Conservation (phyloP, 73 alveolate species). For the Uronychia setigera region DNA sequence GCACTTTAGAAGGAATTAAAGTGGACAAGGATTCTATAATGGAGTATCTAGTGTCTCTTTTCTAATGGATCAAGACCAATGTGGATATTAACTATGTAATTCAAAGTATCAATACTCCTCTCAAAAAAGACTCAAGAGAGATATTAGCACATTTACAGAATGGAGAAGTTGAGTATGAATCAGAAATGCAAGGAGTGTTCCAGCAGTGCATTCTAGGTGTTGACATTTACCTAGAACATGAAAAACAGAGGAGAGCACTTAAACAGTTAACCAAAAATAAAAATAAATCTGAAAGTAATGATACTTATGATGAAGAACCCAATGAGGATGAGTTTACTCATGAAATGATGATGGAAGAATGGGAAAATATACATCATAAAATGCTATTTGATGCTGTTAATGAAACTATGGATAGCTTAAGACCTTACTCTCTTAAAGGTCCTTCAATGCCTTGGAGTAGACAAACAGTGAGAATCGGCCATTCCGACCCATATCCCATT, state of each 20-base stretch:
- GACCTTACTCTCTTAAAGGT: background rate
- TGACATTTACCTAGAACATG: constrained; percentile 31
- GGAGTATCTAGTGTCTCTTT: background rate
- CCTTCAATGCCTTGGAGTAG: background rate
- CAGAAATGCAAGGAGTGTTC: background rate
- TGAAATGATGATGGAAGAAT: background rate
- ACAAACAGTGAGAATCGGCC: background rate
- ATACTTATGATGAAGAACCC: background rate
- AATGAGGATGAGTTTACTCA: background rate
- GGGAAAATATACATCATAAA: background rate
- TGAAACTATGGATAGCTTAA: background rate
- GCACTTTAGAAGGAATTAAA: background rate
- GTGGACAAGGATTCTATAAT: background rate
- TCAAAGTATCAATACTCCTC: constrained; percentile 21
- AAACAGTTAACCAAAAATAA: too few relatives aligned
- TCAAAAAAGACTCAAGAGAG: constrained; percentile 37
- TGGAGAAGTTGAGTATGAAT: background rate
- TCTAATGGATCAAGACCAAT: background rate
- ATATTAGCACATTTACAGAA: constrained; percentile 24
- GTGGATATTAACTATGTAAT: background rate
- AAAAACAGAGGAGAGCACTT: constrained; percentile 11
- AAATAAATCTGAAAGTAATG: too few relatives aligned
- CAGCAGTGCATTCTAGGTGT: constrained; percentile 30
- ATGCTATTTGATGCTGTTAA: background rate
- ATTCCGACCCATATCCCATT: background rate